These are phyloP conservation scores for Inonotus obliquus DNA, from an alignment of 1,284 basidiomycete species.

Conservation along the genomic window DNA sequence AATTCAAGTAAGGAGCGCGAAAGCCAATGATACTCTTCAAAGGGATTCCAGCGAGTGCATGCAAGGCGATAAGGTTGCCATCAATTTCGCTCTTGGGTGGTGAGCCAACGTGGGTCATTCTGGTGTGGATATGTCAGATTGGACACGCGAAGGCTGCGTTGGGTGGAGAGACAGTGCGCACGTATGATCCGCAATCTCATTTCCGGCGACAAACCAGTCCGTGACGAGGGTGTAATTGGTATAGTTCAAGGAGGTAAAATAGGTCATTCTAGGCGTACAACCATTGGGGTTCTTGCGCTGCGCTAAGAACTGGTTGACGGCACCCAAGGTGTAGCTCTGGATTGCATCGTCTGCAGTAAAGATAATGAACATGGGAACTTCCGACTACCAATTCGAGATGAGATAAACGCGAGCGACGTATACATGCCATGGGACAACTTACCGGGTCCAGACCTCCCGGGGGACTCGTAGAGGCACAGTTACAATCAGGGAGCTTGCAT, in stretches of 20 bases:
- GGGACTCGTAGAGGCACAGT: constrained; percentile 67
- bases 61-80: constrained; percentile 77
- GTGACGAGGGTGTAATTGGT: constrained; percentile 81
- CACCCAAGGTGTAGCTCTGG: constrained; percentile 67
- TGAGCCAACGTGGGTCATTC: constrained; percentile 77
- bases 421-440: constrained; percentile 25
- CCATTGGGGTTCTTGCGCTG: constrained; percentile 81
- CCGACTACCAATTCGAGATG: constrained; percentile 35
- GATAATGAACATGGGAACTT: constrained; percentile 68
- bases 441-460: constrained; percentile 66
- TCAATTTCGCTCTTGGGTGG: constrained; percentile 64
- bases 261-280: constrained; percentile 73
- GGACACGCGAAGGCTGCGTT: too few relatives aligned
- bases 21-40: constrained; percentile 67
- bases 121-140: constrained; percentile 28
- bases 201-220: constrained; percentile 81
- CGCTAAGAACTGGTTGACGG: constrained; percentile 71
- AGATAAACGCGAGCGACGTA: not conserved
- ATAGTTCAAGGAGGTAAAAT: constrained; percentile 68
- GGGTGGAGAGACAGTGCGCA: constrained; percentile 31
- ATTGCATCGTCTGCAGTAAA: constrained; percentile 72
- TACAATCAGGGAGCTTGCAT: constrained; percentile 67
- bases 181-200: constrained; percentile 87
- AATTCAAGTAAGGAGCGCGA: constrained; percentile 76
- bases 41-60: constrained; percentile 77